Conservation (phyloP, 768 basidiomycete species). For the Pulveroboletus sp. region DNA sequence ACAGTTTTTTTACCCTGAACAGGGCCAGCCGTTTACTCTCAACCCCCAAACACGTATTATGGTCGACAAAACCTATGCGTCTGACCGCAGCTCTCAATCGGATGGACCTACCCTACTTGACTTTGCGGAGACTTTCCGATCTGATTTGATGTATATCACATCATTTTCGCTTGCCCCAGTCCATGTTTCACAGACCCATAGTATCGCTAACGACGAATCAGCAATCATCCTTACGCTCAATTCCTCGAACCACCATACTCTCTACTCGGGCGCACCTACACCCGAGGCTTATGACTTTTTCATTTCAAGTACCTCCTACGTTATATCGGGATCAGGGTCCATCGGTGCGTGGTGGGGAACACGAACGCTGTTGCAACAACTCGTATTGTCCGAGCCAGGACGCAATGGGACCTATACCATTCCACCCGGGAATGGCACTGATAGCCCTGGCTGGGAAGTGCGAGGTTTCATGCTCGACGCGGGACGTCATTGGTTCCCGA, state of each 20-base stretch:
- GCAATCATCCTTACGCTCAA: constrained; percentile 33
- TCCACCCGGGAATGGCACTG: constrained; percentile 34
- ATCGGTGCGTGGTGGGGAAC: constrained; percentile 46
- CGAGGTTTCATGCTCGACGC: constrained; percentile 47
- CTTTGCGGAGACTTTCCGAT: constrained; percentile 37
- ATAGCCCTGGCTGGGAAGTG: constrained; percentile 43
- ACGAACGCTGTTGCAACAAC: constrained; percentile 42
- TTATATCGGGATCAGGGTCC: constrained; percentile 33
- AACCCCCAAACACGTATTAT: constrained; percentile 31
- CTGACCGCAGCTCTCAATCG: background rate
- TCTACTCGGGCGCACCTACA: constrained; percentile 37
- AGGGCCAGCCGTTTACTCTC: constrained; percentile 29
- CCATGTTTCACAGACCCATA: constrained; percentile 9
- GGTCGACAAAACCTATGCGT: constrained; percentile 33
- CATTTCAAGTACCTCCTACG: constrained; percentile 27
- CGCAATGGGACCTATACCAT: constrained; percentile 16
- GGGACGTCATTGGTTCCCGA: constrained; percentile 44
- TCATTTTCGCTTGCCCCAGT: constrained; percentile 26
- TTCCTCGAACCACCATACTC: constrained; percentile 23
- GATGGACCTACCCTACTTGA: constrained; percentile 32
- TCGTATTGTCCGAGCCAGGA: constrained; percentile 21
- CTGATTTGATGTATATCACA: constrained; percentile 32
- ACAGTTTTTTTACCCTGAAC: constrained; percentile 28
- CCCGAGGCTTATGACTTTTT: constrained; percentile 39
- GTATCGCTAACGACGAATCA: constrained; percentile 1